Evolutionary conservation across 768 basidiomycete species (phyloP).

Genomic region (Plicaturopsis crispa): DNA sequence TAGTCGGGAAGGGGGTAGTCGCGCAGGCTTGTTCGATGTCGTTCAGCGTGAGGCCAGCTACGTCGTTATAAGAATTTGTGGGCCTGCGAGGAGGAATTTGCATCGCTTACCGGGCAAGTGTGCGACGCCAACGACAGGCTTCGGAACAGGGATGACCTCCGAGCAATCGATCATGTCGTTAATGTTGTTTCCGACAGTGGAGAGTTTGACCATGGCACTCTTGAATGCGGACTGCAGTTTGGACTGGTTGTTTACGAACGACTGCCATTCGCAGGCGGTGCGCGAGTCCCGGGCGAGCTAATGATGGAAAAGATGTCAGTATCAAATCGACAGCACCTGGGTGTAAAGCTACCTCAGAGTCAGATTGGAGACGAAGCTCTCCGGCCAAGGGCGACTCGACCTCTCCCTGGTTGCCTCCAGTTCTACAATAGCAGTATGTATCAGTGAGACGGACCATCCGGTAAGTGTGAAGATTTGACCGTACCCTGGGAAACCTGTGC

Average conservation of each 20-base stretch:
- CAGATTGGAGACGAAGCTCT: conserved; percentile 13
- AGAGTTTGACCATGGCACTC: conserved; percentile 36
- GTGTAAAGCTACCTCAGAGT: conserved; percentile 10
- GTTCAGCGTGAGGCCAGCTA: conserved; percentile 14
- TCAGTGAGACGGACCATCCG: too few relatives aligned
- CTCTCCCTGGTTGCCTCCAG: conserved; percentile 13
- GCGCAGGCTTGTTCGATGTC: conserved; percentile 19
- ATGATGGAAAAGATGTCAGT: background rate
- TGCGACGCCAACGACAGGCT: conserved; percentile 16
- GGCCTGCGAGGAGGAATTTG: too few relatives aligned
- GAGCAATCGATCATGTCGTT: conserved; percentile 33
- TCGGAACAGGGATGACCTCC: conserved; percentile 33
- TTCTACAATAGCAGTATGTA: conserved; percentile 20
- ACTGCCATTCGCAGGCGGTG: conserved; percentile 43
- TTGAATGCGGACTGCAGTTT: conserved; percentile 27
- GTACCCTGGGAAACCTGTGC: conserved; percentile 33
- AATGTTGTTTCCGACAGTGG: conserved; percentile 31
- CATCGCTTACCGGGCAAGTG: conserved; percentile 28
- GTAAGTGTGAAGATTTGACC: too few relatives aligned
- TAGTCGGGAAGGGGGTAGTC: conserved; percentile 13
- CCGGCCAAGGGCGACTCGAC: conserved; percentile 10
- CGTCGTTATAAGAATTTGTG: too few relatives aligned
- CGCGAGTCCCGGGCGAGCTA: conserved; percentile 16
- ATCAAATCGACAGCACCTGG: conserved; percentile 1
- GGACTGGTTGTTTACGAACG: conserved; percentile 26